Evolutionary conservation across 345 rosid species (phyloP).

Genomic region (Acer saccharum): DNA sequence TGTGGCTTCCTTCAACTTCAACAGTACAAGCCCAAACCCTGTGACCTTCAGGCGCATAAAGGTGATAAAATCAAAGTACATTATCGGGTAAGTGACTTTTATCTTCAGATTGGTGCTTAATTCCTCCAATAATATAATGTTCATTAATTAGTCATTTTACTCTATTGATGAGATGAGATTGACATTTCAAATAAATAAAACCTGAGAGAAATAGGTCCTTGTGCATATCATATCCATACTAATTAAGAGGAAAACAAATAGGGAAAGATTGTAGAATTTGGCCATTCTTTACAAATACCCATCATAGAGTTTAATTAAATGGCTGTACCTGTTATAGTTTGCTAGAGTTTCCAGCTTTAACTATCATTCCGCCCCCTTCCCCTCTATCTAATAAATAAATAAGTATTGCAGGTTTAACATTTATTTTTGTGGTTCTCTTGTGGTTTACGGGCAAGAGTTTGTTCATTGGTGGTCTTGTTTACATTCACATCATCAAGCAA

Average conservation of each 20-base stretch:
- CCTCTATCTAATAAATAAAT: neutral
- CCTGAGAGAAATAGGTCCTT: neutral
- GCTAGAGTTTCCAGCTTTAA: neutral
- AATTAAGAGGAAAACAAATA: neutral
- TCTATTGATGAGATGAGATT: neutral
- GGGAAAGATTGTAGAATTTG: neutral
- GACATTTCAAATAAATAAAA: neutral
- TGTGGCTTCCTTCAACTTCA: neutral
- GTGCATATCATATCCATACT: neutral
- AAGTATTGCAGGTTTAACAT: neutral
- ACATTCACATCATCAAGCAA: neutral
- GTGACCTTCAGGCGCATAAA: conserved; percentile 90
- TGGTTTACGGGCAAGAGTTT: neutral
- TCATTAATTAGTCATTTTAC: neutral
- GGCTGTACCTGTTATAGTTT: neutral
- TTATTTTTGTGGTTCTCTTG: neutral
- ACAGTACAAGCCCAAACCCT: conserved; percentile 72
- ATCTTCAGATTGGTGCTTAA: conserved; percentile 8
- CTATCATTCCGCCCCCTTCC: neutral
- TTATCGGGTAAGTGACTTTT: conserved; percentile 64
- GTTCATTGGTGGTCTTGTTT: neutral
- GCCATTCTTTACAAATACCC: neutral
- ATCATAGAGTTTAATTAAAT: too few relatives aligned
- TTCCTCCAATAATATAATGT: neutral
- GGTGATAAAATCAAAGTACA: conserved; percentile 89